Base-by-base conservation (phyloP, 805 yeast genomes). In the Sugiyamaella americana region DNA sequence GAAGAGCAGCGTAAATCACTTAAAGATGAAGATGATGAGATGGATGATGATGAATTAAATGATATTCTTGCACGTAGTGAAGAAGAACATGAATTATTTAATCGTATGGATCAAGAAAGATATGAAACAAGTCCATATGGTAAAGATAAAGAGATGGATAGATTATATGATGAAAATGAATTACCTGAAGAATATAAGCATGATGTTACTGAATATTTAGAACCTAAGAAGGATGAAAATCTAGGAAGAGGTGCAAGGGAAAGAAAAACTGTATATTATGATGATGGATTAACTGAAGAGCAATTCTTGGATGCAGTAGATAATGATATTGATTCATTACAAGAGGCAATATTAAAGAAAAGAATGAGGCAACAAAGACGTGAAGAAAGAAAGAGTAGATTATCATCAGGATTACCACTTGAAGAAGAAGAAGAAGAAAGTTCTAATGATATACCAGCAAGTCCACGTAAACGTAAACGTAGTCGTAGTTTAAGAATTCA, bases 241-340 rank as follows among this genome's bases (percentile, higher is more conserved):
- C 65, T 67, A 23, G 82, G 84, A 3, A 75, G 95, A 62, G 93
- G 89, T 37, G 75, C 81, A 5, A 75, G 96, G 61, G 89, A 85
- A 60, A 79, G 95, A 37, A 87, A 85, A 63, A 66, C 67, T 55
- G 72, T 78, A 1, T 75, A 80, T 13, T 80, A 79, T 50, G 82
- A 81, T 57, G 96, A 89, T 64, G 96, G 91, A 56, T 67, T 89
- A 58, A 82, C 95, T 1, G 97, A 89, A 63, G 95, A 85, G 59
- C 95, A 88, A 65, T 89, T 96, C 93, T 68, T 84, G 45, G 81
- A 78, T 41, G 79, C 74, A 8, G 68, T 75, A 59, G 81, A 76
- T 51, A 76, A 75, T 48, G 81, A 76, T 49, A 68, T 74, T 29
- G 80, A 75, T 51, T 64, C 76, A 1, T 66, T 76, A n/a, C 80